Evolutionary conservation across 805 yeast genomes (phyloP), one percentile per base, ranked within the genome.

Genomic region (Candida koratica): DNA sequence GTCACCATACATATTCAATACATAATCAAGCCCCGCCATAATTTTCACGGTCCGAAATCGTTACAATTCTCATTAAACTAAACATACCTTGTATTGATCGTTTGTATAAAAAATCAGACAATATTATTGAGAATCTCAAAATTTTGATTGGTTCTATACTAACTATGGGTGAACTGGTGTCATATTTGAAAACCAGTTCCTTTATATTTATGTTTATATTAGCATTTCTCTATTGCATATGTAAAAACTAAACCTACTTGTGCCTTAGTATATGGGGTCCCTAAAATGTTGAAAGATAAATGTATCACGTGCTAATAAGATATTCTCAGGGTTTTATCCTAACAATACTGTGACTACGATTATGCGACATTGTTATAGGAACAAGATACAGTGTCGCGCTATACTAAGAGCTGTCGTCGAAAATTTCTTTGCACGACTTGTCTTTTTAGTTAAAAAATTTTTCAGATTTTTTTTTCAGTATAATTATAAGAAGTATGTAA

Each of bases 401-500:
- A n/a, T n/a, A n/a, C n/a, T n/a, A n/a, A n/a, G n/a, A n/a, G n/a
- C n/a, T n/a, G n/a, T n/a, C n/a, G n/a, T 28, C 13, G 19, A 28
- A 28, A 17, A 22, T 13, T 28, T 28, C 19, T 29, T 29, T 29
- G 25, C 32, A 29, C 32, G 32, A 29, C 32, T 19, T 20, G n/a
- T n/a, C 18, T 19, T 19, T 29, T 29, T 29, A 29, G 32, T 29
- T 29, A 25, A 29, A 29, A 29, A 29, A 19, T 29, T 29, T 29
- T 29, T 29, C 32, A 29, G 32, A 29, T 29, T 29, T 29, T 29
- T 29, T 29, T 29, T 29, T 29, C 32, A 29, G 32, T 29, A 29
- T 29, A 19, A 29, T 29, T 29, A 29, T 19, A 19, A 29, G 25
- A 29, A 29, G 32, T 29, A 29, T 29, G 32, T 29, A 29, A 23